These are phyloP conservation scores for Neurospora sp. DNA, from an alignment of 495 filamentous ascomycete species.

Conservation along the genomic window DNA sequence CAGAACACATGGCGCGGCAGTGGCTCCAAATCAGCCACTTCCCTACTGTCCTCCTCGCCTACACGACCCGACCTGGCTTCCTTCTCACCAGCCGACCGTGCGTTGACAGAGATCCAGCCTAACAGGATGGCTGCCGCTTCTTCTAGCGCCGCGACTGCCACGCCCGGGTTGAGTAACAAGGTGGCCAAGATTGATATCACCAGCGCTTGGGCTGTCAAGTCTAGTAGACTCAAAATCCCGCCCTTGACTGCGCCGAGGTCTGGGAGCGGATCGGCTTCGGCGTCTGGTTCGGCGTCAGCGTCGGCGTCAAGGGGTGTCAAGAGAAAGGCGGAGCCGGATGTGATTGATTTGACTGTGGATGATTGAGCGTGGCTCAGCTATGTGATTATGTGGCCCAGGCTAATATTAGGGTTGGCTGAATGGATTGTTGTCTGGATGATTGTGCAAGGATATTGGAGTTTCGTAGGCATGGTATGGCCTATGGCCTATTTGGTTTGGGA, in stretches of 20 bases:
- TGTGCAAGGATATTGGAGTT: not conserved
- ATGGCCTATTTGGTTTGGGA: not conserved
- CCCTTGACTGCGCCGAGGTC: not conserved
- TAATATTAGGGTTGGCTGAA: not conserved
- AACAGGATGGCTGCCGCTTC: not conserved
- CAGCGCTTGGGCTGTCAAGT: not conserved
- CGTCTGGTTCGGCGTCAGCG: not conserved
- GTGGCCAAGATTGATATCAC: not conserved
- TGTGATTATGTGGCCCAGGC: not conserved
- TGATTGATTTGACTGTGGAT: not conserved
- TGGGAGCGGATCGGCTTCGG: not conserved
- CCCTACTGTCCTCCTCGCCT: not conserved
- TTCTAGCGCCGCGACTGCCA: not conserved
- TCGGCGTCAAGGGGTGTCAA: not conserved
- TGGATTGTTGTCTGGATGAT: not conserved
- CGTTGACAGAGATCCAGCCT: not conserved
- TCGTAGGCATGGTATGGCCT: not conserved
- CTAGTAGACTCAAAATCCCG: not conserved
- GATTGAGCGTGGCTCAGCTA: not conserved
- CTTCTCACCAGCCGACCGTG: not conserved
- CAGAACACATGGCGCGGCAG: no score
- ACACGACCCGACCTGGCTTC: not conserved
- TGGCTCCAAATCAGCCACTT: no score
- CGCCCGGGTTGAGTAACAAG: not conserved
- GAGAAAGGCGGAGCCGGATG: not conserved